Percentiles rank a stretch among this genome's conserved stretches.
phyloP scores from a whole-genome alignment of 305 asterid genomes.

The Solanum hybrid region DNA sequence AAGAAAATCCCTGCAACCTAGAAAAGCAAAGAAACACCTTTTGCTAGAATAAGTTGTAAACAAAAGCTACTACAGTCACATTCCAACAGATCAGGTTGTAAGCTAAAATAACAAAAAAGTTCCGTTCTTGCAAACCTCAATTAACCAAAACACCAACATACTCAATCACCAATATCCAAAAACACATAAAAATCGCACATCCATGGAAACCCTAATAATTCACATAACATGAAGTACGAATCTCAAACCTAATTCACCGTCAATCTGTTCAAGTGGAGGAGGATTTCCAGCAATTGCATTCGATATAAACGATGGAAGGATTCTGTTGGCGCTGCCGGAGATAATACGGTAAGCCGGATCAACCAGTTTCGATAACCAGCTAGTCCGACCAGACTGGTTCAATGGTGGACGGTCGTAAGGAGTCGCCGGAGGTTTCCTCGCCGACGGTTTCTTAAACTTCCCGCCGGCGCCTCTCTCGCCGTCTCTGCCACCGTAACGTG shows the following conservation, averaged over 20 bases:
- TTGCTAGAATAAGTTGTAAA: not conserved
- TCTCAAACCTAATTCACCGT: not conserved
- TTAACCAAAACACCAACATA: not conserved
- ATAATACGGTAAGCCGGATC: slow-evolving; percentile 45
- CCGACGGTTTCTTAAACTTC: slow-evolving; percentile 19
- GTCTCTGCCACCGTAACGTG: slow-evolving; percentile 7
- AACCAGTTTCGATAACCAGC: slow-evolving; percentile 38
- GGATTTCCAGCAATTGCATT: slow-evolving; percentile 6
- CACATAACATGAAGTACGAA: not conserved
- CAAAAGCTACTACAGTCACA: not conserved
- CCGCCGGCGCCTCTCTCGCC: slow-evolving; percentile 40
- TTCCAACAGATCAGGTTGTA: not conserved
- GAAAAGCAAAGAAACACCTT: not conserved
- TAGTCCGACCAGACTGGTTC: not conserved
- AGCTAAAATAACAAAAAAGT: not conserved
- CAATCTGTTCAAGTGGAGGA: slow-evolving; percentile 8
- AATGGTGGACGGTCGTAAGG: slow-evolving; percentile 38
- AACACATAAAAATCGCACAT: not conserved
- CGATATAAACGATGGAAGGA: slow-evolving; percentile 27
- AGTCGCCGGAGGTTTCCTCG: slow-evolving; percentile 21
- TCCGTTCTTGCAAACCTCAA: not conserved
- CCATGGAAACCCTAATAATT: not conserved
- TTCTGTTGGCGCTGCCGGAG: slow-evolving; percentile 25
- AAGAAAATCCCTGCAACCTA: not conserved
- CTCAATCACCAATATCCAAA: not conserved